Evolutionary conservation across 208 protist species (phyloP), one percentile per base, ranked within the genome.

Genomic region (Strigomonas culicis): DNA sequence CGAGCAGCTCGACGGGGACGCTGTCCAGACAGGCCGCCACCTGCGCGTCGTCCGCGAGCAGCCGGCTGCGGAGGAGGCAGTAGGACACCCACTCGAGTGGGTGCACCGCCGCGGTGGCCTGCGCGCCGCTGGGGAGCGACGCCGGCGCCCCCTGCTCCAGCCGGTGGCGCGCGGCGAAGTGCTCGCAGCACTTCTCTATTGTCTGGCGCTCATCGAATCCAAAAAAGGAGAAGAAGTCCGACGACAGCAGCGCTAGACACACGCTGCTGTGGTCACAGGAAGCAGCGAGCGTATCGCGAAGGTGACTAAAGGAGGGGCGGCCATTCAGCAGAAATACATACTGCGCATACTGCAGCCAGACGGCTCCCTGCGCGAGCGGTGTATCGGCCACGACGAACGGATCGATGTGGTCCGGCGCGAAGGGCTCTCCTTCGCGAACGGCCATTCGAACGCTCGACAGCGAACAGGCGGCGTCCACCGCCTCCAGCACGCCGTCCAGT

Each of bases 331-430:
- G 52, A 1, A 39, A 56, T n/a, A 80, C 63, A 22, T 68, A 58
- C 22, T 59, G 59, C 24, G 80, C 72, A 57, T 86, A 87, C 34
- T 79, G 80, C 41, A 59, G 22, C 70, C 83, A 93, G n/a, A 85
- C 0, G 13, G 68, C 70, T 0, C 46, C 68, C 53, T 88, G 74
- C 27, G 63, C 58, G 10, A 39, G 34, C 10, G 34, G 34, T 13
- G 10, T 10, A 10, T 39, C 34, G 4, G 34, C 34, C 34, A 39
- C 34, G 7, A 39, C 34, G 10, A 39, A 39, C 10, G 4, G 34
- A 10, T 39, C 34, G 7, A 39, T 63, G 2, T 75, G 71, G 58
- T 67, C 52, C 22, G 77, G 62, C 3, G 66, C 47, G 25, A 69
- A 75, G 27, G 80, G 72, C 63, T 90, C 83, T 2, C 80, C 55